phyloP scores from a whole-genome alignment of 805 yeast species.

The Clavispora vitiphila region DNA sequence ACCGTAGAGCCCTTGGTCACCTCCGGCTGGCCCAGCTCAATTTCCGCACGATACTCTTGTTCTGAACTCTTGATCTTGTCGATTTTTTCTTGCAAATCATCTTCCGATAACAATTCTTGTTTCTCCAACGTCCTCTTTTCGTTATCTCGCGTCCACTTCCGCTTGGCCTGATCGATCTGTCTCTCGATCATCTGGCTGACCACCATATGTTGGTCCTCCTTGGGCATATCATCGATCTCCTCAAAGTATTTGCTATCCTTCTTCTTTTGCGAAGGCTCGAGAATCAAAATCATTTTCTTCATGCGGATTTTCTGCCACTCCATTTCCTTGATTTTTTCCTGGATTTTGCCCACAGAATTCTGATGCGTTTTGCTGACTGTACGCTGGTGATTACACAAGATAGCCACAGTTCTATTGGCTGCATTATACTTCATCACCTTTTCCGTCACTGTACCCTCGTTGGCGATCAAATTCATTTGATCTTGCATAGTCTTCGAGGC shows the following conservation, averaged over 20 bases:
- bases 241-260: constrained; percentile 56
- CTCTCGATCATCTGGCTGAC: constrained; percentile 57
- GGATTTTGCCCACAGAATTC: constrained; percentile 70
- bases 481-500: constrained; percentile 98
- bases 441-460: constrained; percentile 82
- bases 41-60: constrained; percentile 51
- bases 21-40: constrained; percentile 53
- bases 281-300: constrained; percentile 62
- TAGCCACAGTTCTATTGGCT: constrained; percentile 93
- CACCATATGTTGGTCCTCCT: constrained; percentile 58
- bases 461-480: constrained; percentile 78
- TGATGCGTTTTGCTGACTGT: constrained; percentile 85
- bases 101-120: constrained; percentile 48
- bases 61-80: constrained; percentile 49
- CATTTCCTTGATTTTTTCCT: constrained; percentile 72
- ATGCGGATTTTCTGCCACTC: constrained; percentile 76
- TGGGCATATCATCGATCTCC: constrained; percentile 61
- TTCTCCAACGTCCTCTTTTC: constrained; percentile 62
- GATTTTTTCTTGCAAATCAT: constrained; percentile 55
- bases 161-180: constrained; percentile 58
- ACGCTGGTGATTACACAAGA: constrained; percentile 95
- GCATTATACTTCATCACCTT: constrained; percentile 86
- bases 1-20: constrained; percentile 47
- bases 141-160: constrained; percentile 70
- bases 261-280: constrained; percentile 52